Conservation (phyloP, 371 early-diverging fungal species). For the Mucor indicus region DNA sequence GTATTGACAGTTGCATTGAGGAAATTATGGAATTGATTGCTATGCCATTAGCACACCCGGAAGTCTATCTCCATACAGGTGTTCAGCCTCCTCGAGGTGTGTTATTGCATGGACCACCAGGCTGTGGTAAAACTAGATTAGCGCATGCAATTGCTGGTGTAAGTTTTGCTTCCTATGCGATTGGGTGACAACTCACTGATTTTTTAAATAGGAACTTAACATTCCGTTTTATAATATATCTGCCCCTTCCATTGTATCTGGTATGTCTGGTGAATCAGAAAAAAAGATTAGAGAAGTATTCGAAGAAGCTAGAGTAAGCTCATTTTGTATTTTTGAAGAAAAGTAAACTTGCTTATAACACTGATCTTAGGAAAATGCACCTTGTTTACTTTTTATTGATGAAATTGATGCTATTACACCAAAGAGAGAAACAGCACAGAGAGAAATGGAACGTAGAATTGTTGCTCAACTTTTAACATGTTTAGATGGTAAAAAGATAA, state of each 20-base stretch:
- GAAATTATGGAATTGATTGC: slow-evolving; percentile 96
- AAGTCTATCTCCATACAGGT: slow-evolving; percentile 93
- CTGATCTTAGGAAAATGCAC: slow-evolving; percentile 51
- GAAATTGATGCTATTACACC: slow-evolving; percentile 99
- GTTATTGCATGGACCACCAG: slow-evolving; percentile 98
- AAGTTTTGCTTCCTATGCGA: slow-evolving; percentile 11
- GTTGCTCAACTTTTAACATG: slow-evolving; percentile 99
- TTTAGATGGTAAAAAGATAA: slow-evolving; percentile 90
- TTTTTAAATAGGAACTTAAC: slow-evolving; percentile 69
- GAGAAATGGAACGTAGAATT: slow-evolving; percentile 99
- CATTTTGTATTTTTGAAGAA: neutral
- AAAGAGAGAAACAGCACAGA: slow-evolving; percentile 98
- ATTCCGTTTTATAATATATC: slow-evolving; percentile 97
- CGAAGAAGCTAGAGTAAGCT: slow-evolving; percentile 84
- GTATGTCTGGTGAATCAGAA: slow-evolving; percentile 99
- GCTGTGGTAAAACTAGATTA: slow-evolving; percentile 98
- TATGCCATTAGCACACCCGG: slow-evolving; percentile 96
- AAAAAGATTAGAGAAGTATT: slow-evolving; percentile 98
- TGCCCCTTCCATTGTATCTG: slow-evolving; percentile 98
- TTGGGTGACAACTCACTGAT: neutral
- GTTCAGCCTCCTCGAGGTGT: slow-evolving; percentile 96
- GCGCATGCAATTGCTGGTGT: slow-evolving; percentile 98
- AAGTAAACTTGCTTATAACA: no score
- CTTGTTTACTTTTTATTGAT: slow-evolving; percentile 98
- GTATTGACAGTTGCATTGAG: slow-evolving; percentile 86